Conservation (phyloP, 306 rosid species). For the Sechiopsis laciniata region DNA sequence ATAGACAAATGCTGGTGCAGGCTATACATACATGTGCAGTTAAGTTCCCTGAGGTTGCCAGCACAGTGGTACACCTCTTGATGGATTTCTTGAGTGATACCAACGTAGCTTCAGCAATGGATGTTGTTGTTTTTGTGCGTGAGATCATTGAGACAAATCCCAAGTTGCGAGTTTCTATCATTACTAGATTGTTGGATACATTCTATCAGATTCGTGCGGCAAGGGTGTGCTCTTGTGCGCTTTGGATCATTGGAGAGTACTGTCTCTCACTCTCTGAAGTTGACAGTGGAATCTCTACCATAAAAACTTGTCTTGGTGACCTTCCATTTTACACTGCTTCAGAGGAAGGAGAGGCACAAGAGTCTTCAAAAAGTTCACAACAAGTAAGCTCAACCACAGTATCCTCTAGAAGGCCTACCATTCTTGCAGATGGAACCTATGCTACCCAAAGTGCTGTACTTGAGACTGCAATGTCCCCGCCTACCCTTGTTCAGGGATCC, state of each 20-base stretch:
- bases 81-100: constrained; percentile 97
- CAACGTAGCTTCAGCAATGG: constrained; percentile 87
- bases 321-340: constrained; percentile 71
- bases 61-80: constrained; percentile 89
- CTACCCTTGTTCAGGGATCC: constrained; percentile 73
- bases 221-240: constrained; percentile 85
- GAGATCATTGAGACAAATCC: constrained; percentile 97
- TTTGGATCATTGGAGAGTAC: constrained; percentile 95
- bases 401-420: constrained; percentile 90
- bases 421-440: constrained; percentile 96
- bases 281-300: constrained; percentile 63
- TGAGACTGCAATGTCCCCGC: constrained; percentile 86
- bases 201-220: constrained; percentile 92
- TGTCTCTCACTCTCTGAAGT: constrained; percentile 87
- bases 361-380: constrained; percentile 44
- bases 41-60: constrained; percentile 94
- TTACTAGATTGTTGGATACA: constrained; percentile 82
- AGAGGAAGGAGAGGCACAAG: constrained; percentile 76
- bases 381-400: constrained; percentile 56
- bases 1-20: constrained; percentile 91
- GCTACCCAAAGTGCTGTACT: constrained; percentile 97
- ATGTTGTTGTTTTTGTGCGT: constrained; percentile 84
- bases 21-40: constrained; percentile 91
- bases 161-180: constrained; percentile 72
- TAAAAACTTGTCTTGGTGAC: constrained; percentile 93